These are phyloP conservation scores for Dactylis glomerata DNA, from an alignment of 176 grass and related monocot genomes.

Conservation along the genomic window DNA sequence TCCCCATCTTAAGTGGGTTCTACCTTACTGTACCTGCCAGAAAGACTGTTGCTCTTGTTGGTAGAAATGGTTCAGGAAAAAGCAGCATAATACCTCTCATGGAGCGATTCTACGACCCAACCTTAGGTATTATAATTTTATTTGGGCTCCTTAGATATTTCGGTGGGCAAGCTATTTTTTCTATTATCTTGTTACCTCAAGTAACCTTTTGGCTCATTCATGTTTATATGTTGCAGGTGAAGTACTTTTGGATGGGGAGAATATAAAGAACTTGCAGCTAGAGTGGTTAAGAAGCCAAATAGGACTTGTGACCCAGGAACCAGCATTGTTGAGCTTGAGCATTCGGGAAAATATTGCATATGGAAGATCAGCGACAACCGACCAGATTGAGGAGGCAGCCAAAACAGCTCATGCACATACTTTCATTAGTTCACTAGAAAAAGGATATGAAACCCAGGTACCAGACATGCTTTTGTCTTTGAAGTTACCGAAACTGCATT, in stretches of 20 bases:
- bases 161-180: conserved; percentile 3
- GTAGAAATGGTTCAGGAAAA: conserved; percentile 98
- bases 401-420: conserved; percentile 94
- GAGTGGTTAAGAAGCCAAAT: conserved; percentile 99
- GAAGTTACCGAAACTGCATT: neutral
- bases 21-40: conserved; percentile 90
- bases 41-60: conserved; percentile 97
- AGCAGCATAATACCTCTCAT: conserved; percentile 99
- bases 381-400: conserved; percentile 98
- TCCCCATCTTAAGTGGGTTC: conserved; percentile 96
- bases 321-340: conserved; percentile 96
- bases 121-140: conserved; percentile 64
- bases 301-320: conserved; percentile 96
- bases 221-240: conserved; percentile 59
- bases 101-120: conserved; percentile 99
- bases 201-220: neutral
- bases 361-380: conserved; percentile 80
- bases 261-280: conserved; percentile 87
- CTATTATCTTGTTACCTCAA: conserved; percentile 12
- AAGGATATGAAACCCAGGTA: conserved; percentile 94
- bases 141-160: conserved; percentile 57
- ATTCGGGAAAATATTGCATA: conserved; percentile 97
- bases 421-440: conserved; percentile 96
- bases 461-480: conserved; percentile 15
- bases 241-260: conserved; percentile 98